These are phyloP conservation scores for Canavalia gladiata DNA, from an alignment of 306 rosid genomes.

Conservation along the genomic window DNA sequence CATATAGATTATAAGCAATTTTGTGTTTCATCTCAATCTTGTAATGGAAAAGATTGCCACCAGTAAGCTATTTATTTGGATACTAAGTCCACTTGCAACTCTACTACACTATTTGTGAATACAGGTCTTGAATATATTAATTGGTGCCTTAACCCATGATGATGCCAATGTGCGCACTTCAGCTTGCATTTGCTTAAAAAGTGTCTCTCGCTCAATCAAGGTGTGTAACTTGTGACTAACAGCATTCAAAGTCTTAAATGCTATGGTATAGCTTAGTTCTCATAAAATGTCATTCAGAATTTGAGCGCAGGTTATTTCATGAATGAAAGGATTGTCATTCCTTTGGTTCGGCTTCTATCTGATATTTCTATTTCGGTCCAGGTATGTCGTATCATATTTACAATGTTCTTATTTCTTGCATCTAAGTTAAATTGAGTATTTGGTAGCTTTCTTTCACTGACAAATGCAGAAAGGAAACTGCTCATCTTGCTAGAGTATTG, in stretches of 20 bases:
- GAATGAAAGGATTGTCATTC: slow-evolving; percentile 78
- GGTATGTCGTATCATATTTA: slow-evolving; percentile 57
- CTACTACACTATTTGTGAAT: slow-evolving; percentile 38
- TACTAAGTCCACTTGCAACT: slow-evolving; percentile 40
- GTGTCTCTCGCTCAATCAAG: slow-evolving; percentile 92
- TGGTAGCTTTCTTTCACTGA: slow-evolving; percentile 27
- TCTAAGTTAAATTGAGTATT: slow-evolving; percentile 8
- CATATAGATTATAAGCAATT: neutral
- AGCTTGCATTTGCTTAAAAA: slow-evolving; percentile 94
- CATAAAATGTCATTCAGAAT: slow-evolving; percentile 72
- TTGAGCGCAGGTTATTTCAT: slow-evolving; percentile 92
- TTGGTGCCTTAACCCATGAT: slow-evolving; percentile 74
- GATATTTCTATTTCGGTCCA: slow-evolving; percentile 82
- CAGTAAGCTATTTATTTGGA: slow-evolving; percentile 13
- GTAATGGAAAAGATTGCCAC: slow-evolving; percentile 29
- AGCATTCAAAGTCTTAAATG: slow-evolving; percentile 39
- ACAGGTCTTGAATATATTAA: slow-evolving; percentile 69
- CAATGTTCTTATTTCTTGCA: slow-evolving; percentile 35
- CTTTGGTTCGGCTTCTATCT: slow-evolving; percentile 82
- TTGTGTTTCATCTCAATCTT: slow-evolving; percentile 41
- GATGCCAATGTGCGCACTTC: slow-evolving; percentile 73
- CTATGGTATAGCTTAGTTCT: slow-evolving; percentile 41
- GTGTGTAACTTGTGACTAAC: slow-evolving; percentile 57
- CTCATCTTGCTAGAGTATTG: neutral
- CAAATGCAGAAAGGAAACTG: neutral